A percentile compares a stretch with the other conserved stretches of the same genome.
Conservation (phyloP, 202 grass and related monocot genomes). For the Schoenoplectus tabernaemontani region DNA sequence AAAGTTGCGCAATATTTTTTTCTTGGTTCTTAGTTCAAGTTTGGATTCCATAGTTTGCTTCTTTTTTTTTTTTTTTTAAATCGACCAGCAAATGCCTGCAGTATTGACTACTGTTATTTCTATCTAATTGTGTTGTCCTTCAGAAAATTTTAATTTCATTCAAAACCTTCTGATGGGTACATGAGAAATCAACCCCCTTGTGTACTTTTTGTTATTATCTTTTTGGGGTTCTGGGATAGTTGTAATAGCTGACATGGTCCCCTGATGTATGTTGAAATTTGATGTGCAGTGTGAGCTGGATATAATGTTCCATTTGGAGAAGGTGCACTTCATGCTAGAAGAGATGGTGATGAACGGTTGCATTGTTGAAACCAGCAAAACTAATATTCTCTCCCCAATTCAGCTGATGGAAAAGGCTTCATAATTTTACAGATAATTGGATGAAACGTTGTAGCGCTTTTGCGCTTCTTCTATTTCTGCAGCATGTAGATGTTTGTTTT, state of each 20-base stretch:
- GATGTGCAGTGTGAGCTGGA: slow-evolving; percentile 70
- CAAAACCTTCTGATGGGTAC: no score
- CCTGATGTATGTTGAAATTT: not conserved
- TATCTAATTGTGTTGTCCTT: no score
- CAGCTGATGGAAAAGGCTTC: slow-evolving; percentile 87
- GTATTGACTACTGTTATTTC: no score
- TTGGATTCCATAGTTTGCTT: no score
- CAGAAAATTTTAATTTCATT: no score
- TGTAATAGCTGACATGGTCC: not conserved
- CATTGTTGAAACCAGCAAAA: slow-evolving; percentile 89
- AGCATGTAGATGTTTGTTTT: not conserved
- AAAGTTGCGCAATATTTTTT: no score
- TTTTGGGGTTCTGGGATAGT: not conserved
- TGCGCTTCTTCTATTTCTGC: not conserved
- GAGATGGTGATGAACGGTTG: slow-evolving; percentile 99
- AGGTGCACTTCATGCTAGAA: slow-evolving; percentile 97
- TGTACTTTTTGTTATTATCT: no score
- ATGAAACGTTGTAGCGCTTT: not conserved
- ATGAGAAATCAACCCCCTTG: no score
- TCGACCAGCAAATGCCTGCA: no score
- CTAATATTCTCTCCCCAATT: slow-evolving; percentile 81
- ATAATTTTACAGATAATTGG: slow-evolving; percentile 22
- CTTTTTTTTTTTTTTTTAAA: no score
- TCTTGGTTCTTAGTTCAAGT: no score
- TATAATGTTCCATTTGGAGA: slow-evolving; percentile 98